phyloP scores from a whole-genome alignment of 345 rosid species.

The Brassica cretica region DNA sequence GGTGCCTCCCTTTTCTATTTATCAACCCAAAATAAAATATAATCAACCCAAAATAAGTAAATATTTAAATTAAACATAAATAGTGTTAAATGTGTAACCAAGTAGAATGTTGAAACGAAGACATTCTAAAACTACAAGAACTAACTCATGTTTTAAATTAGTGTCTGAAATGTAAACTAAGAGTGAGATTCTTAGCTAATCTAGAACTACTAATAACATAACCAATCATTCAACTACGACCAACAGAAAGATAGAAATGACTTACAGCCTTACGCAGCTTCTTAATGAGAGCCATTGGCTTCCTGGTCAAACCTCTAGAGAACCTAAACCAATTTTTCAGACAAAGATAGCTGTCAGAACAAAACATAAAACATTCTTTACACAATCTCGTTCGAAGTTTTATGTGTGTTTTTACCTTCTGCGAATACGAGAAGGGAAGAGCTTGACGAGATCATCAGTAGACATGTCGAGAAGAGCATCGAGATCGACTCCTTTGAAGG shows the following conservation, averaged over 20 bases:
- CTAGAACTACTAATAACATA: not conserved
- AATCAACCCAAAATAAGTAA: too few relatives aligned
- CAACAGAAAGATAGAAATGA: not conserved
- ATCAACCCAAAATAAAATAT: not conserved
- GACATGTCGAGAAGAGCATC: slow-evolving; percentile 93
- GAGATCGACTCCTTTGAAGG: slow-evolving; percentile 82
- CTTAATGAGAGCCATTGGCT: slow-evolving; percentile 87
- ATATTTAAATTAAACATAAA: not conserved
- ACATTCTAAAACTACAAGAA: not conserved
- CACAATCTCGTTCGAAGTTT: not conserved
- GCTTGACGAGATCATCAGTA: slow-evolving; percentile 92
- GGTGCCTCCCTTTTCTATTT: slow-evolving; percentile 89
- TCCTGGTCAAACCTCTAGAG: slow-evolving; percentile 83
- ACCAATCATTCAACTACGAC: not conserved
- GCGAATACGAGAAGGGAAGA: slow-evolving; percentile 85
- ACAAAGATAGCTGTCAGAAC: not conserved
- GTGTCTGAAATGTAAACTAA: not conserved
- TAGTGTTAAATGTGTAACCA: not conserved
- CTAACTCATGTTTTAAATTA: not conserved
- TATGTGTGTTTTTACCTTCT: slow-evolving; percentile 55
- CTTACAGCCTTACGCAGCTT: slow-evolving; percentile 81
- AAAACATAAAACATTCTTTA: not conserved
- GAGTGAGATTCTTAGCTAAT: not conserved
- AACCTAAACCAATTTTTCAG: slow-evolving; percentile 50
- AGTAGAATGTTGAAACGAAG: not conserved